Evolutionary conservation across 306 rosid genomes (phyloP).

Genomic region (Arachis stenosperma): DNA sequence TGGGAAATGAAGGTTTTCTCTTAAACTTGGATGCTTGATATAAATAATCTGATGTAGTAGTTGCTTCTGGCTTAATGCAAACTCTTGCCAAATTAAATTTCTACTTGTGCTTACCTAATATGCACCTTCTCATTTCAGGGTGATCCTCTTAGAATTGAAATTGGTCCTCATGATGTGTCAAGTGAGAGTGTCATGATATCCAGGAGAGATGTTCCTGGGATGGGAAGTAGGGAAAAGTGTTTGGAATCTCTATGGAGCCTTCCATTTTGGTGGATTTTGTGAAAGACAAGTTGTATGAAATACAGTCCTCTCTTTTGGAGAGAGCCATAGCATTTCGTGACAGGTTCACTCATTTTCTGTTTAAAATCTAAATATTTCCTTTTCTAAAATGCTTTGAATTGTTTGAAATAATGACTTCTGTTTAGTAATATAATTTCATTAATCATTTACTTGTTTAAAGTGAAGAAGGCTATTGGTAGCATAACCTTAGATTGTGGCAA

Average conservation of each 20-base stretch:
- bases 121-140: slow-evolving; percentile 62
- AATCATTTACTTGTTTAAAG: slow-evolving; percentile 8
- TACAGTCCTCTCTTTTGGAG: slow-evolving; percentile 75
- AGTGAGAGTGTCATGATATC: slow-evolving; percentile 85
- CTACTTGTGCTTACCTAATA: slow-evolving; percentile 17
- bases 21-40: slow-evolving; percentile 20
- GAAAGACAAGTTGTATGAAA: slow-evolving; percentile 81
- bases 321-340: slow-evolving; percentile 82
- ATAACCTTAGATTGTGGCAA: too few relatives aligned
- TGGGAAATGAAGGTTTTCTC: slow-evolving; percentile 95
- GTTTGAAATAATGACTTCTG: slow-evolving; percentile 2
- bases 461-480: slow-evolving; percentile 4
- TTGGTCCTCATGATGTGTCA: slow-evolving; percentile 93
- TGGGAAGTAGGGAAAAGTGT: slow-evolving; percentile 76
- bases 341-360: slow-evolving; percentile 56
- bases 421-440: neutral
- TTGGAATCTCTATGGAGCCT: slow-evolving; percentile 92
- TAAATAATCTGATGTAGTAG: slow-evolving; percentile 46
- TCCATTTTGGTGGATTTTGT: slow-evolving; percentile 69
- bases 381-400: slow-evolving; percentile 1
- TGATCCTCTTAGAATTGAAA: slow-evolving; percentile 93
- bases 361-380: neutral
- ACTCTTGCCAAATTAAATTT: slow-evolving; percentile 29
- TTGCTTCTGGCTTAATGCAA: slow-evolving; percentile 26
- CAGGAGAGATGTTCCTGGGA: slow-evolving; percentile 95